Percentiles rank a stretch among this genome's conserved stretches.
Evolutionary conservation across 2,329 filamentous ascomycete species (phyloP).

Genomic region (Metarhizium robertsii): DNA sequence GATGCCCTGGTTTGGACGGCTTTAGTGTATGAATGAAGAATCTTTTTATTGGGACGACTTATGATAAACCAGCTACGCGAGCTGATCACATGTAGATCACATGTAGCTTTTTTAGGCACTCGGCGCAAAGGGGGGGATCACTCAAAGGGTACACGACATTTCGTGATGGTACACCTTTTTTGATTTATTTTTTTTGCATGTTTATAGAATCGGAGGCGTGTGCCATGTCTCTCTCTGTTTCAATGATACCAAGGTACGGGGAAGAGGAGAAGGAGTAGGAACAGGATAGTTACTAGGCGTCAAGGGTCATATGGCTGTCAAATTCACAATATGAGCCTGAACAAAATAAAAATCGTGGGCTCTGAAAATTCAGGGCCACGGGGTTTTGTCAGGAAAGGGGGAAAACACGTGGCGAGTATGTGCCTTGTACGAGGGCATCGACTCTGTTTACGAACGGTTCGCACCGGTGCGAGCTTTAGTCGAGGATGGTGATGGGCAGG

Average conservation of each 20-base stretch:
- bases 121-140: not conserved
- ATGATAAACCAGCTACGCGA: not conserved
- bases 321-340: not conserved
- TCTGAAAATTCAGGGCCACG: not conserved
- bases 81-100: not conserved
- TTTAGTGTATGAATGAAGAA: not conserved
- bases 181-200: not conserved
- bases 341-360: not conserved
- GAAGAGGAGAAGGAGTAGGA: not conserved
- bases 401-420: not conserved
- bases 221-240: not conserved
- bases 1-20: not conserved
- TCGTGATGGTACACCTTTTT: too few species aligned
- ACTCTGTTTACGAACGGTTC: not conserved
- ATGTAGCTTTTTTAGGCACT: not conserved
- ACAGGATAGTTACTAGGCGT: not conserved
- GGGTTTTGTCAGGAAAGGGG: not conserved
- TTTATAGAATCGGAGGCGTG: not conserved
- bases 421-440: not conserved
- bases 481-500: too few species aligned
- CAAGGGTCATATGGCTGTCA: not conserved
- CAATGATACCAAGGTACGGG: constrained; percentile 2
- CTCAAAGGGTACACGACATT: not conserved
- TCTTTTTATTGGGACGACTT: not conserved
- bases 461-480: not conserved